Evolutionary conservation across 2,329 filamentous ascomycete species (phyloP).

Genomic region (Cordyceps cicadae): DNA sequence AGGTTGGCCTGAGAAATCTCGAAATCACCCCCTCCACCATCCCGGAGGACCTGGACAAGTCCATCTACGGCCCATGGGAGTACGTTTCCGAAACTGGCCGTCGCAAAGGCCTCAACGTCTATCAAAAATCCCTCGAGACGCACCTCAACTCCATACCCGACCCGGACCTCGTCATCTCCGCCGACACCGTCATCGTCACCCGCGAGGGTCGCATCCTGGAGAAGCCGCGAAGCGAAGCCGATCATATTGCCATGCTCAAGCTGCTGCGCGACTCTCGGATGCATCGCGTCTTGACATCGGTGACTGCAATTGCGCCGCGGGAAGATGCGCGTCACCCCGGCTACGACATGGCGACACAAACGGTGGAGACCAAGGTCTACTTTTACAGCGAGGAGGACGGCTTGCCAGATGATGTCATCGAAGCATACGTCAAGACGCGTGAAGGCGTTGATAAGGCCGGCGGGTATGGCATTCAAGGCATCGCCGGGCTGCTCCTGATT

Average conservation of each 20-base stretch:
- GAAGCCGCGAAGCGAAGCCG: slow-evolving; percentile 74
- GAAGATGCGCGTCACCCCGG: slow-evolving; percentile 75
- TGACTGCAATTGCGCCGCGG: slow-evolving; percentile 75
- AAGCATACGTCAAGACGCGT: slow-evolving; percentile 69
- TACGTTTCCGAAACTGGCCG: slow-evolving; percentile 85
- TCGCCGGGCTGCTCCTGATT: slow-evolving; percentile 77
- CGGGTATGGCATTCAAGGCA: slow-evolving; percentile 87
- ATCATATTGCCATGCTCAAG: slow-evolving; percentile 79
- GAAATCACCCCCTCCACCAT: slow-evolving; percentile 78
- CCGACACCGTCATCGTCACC: slow-evolving; percentile 83
- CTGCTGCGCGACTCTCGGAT: slow-evolving; percentile 65
- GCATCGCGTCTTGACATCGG: slow-evolving; percentile 80
- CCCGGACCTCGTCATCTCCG: slow-evolving; percentile 76
- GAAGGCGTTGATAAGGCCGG: slow-evolving; percentile 96
- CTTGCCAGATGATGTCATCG: slow-evolving; percentile 69
- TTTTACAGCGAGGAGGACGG: slow-evolving; percentile 61
- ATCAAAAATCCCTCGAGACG: slow-evolving; percentile 37
- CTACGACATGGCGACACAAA: slow-evolving; percentile 70
- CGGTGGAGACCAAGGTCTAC: slow-evolving; percentile 86
- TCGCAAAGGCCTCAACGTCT: slow-evolving; percentile 73
- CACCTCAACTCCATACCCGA: slow-evolving; percentile 46
- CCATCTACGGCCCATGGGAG: slow-evolving; percentile 66
- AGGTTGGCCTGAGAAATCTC: slow-evolving; percentile 73
- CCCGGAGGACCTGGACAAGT: slow-evolving; percentile 79
- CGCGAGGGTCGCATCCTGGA: slow-evolving; percentile 72